Conservation (phyloP, 1,139 yeast genomes). For the Candida albicans region DNA sequence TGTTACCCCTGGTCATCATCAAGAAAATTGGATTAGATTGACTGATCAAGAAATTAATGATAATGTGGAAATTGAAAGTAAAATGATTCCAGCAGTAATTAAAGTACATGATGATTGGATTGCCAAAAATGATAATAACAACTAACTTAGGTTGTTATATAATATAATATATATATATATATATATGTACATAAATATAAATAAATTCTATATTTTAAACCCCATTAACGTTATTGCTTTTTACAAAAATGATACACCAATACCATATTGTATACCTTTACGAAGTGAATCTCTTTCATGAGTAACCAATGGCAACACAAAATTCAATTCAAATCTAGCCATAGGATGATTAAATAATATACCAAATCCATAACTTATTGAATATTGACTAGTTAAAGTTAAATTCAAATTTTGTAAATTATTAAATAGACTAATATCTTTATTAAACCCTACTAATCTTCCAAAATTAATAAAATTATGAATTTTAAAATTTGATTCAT, state of each 20-base stretch:
- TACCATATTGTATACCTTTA: conserved; percentile 91
- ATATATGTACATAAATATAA: conserved; percentile 2
- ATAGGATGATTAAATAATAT: conserved; percentile 79
- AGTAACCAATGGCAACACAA: conserved; percentile 72
- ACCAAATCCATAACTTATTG: conserved; percentile 73
- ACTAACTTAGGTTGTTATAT: neutral
- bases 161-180: conserved; percentile 2
- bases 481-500: conserved; percentile 62
- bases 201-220: too few relatives aligned
- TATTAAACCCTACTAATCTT: conserved; percentile 50
- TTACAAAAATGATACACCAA: conserved; percentile 81
- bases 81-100: conserved; percentile 76
- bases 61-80: conserved; percentile 64
- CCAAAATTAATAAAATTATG: conserved; percentile 80
- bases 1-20: conserved; percentile 53
- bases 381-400: conserved; percentile 35
- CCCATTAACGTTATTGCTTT: neutral
- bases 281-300: conserved; percentile 66
- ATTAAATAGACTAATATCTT: conserved; percentile 17
- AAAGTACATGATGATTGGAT: conserved; percentile 66
- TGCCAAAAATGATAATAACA: conserved; percentile 9
- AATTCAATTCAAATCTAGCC: conserved; percentile 89
- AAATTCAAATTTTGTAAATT: conserved; percentile 24
- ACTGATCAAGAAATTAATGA: conserved; percentile 38
- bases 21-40: conserved; percentile 53